phyloP scores from a whole-genome alignment of 805 yeast genomes.

The Ogataea pini region DNA sequence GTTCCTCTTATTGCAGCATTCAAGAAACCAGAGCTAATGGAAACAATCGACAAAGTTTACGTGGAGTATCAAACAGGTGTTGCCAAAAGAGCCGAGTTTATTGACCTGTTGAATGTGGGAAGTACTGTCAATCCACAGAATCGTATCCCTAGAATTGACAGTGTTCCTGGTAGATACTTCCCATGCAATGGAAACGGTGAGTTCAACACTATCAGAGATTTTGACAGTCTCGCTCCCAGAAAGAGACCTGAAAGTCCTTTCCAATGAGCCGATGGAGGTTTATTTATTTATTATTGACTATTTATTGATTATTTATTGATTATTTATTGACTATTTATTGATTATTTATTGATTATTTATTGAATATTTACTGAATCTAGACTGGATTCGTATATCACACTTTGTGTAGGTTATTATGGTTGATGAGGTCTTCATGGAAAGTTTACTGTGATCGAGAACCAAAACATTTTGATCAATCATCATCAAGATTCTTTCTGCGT shows the following conservation, averaged over 20 bases:
- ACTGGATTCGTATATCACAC: too few species aligned
- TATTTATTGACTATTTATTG: not conserved
- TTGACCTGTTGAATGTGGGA: constrained; percentile 21
- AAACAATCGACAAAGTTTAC: constrained; percentile 26
- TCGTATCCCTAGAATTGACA: constrained; percentile 28
- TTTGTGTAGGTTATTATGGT: too few species aligned
- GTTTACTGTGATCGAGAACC: too few species aligned
- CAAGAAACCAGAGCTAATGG: constrained; percentile 18
- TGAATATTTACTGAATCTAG: constrained; percentile 7
- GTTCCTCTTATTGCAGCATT: constrained; percentile 25
- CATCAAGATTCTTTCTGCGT: too few species aligned
- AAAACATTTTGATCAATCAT: too few species aligned
- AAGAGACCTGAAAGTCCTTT: constrained; percentile 30
- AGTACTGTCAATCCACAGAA: constrained; percentile 18
- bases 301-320: constrained; percentile 7
- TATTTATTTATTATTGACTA: not conserved
- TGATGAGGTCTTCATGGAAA: too few species aligned
- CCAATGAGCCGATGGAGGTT: not conserved
- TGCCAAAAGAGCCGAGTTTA: constrained; percentile 21
- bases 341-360: constrained; percentile 7
- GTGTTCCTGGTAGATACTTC: constrained; percentile 35
- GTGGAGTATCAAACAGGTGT: constrained; percentile 28
- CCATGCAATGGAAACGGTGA: constrained; percentile 30
- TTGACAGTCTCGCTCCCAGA: constrained; percentile 34
- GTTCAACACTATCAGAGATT: constrained; percentile 31